phyloP scores from a whole-genome alignment of 441 rosid genomes.

The Arabidopsis hybrid region DNA sequence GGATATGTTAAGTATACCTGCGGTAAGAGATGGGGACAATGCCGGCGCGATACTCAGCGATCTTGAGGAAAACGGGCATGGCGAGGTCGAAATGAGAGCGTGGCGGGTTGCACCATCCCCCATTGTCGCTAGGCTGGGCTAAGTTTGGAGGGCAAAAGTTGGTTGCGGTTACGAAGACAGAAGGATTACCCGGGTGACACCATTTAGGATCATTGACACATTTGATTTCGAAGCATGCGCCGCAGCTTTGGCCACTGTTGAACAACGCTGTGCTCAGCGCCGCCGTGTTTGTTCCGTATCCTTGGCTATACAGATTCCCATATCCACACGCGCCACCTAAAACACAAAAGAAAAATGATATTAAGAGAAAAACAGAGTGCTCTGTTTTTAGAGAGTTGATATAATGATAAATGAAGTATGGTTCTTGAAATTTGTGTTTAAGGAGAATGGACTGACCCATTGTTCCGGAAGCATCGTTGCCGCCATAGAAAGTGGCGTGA shows the following conservation, averaged over 20 bases:
- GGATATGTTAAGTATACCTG: conserved; percentile 49
- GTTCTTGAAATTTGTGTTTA: no score
- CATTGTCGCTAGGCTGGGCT: conserved; percentile 72
- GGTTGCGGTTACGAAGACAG: conserved; percentile 80
- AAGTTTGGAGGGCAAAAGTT: conserved; percentile 89
- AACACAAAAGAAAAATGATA: background rate
- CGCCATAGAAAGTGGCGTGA: conserved; percentile 89
- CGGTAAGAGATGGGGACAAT: conserved; percentile 87
- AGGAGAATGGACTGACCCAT: conserved; percentile 61
- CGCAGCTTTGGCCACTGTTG: conserved; percentile 82
- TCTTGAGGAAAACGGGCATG: conserved; percentile 89
- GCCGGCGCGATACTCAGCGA: conserved; percentile 86
- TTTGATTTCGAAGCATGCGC: conserved; percentile 84
- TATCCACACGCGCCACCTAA: conserved; percentile 89
- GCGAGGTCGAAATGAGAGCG: conserved; percentile 88
- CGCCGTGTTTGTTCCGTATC: conserved; percentile 87
- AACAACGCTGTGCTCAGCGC: conserved; percentile 89
- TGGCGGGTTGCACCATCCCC: conserved; percentile 97
- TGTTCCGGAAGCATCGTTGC: conserved; percentile 84
- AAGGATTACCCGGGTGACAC: conserved; percentile 89
- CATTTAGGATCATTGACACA: conserved; percentile 75
- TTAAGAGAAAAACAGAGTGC: conserved; percentile 14
- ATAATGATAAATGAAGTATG: background rate
- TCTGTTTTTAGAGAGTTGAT: conserved; percentile 26
- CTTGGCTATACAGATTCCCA: conserved; percentile 87